A percentile compares a stretch with the other conserved stretches of the same genome.
Conservation (phyloP, 2,329 filamentous ascomycete genomes). For the Colletotrichum orbiculare region DNA sequence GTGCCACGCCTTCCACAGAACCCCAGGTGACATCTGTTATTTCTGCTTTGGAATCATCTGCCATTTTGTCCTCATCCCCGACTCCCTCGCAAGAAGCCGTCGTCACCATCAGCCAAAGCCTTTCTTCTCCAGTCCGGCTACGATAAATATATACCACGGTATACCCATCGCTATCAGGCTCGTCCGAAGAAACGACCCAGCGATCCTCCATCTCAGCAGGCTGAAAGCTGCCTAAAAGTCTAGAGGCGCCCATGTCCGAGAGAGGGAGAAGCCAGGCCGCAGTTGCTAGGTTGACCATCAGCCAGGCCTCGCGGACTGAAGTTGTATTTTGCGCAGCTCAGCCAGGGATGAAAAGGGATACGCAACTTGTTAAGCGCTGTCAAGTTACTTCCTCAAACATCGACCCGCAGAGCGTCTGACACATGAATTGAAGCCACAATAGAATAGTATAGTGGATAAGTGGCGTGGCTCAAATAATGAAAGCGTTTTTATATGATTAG, state of each 20-base stretch:
- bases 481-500: no score
- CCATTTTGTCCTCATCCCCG: not conserved
- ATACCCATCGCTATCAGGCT: constrained; percentile 8
- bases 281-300: constrained; percentile 9
- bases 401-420: no score
- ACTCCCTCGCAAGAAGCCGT: not conserved
- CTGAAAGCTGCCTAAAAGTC: constrained; percentile 13
- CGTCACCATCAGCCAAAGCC: constrained; percentile 13
- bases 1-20: not conserved
- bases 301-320: constrained; percentile 9
- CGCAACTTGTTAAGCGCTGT: no score
- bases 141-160: constrained; percentile 18
- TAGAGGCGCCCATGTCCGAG: constrained; percentile 10
- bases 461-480: no score
- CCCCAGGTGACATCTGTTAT: constrained; percentile 24
- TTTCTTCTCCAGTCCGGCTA: constrained; percentile 22
- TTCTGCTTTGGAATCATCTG: not conserved
- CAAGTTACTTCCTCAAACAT: no score
- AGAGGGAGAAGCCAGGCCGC: constrained; percentile 5
- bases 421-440: no score
- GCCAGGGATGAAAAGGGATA: no score
- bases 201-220: constrained; percentile 28
- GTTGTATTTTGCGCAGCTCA: not conserved
- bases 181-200: constrained; percentile 24
- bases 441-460: no score